Evolutionary conservation across 805 yeast species (phyloP), one percentile per base, ranked within the genome.

Genomic region (Candida montana): DNA sequence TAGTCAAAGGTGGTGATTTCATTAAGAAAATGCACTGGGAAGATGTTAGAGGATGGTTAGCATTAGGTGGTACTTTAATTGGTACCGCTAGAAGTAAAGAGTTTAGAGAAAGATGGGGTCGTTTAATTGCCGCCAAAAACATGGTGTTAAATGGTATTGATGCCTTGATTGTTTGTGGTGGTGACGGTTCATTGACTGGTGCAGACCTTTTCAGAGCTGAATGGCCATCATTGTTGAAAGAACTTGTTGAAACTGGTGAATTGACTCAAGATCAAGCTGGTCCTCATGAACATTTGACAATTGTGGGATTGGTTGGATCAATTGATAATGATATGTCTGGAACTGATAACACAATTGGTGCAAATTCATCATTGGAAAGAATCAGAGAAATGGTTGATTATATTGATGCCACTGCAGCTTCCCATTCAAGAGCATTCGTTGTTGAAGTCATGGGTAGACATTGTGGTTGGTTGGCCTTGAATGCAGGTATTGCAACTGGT

Each of bases 11-110:
- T 42, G 97, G 96, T 31, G 73, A 79, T 26, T 70, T 72, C 46
- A 79, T 91, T 63, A 78, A 74, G 57, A 77, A 83, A 54, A 81
- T 90, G 88, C 65, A 69, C 18, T 93, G 98, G 98, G 83, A 81
- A 55, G 96, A 89, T 54, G 99, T 93, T 31, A 79, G 98, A 54
- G 97, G 98, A 19, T 91, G 81, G 80, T 72, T 93, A 39, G 75
- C 91, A 24, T 77, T 83, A 47, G 99, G 99, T 55, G 99, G 99
- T 64, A 93, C 99, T 36, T 70, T 79, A 44, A 93, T 93, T 52
- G 99, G 99, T 51, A 83, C 91, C 33, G 90, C 90, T 4, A 68
- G 91, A 54, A 79, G 84, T 57, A 68, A 61, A 61, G 85, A 73
- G 49, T 83, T 83, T 61, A 71, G 75, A 53, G 83, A 81, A 57